Percentiles rank a stretch among this genome's conserved stretches.
These are phyloP conservation scores for Zancudomyces culisetae DNA, from an alignment of 371 early-diverging fungal species.

Conservation along the genomic window DNA sequence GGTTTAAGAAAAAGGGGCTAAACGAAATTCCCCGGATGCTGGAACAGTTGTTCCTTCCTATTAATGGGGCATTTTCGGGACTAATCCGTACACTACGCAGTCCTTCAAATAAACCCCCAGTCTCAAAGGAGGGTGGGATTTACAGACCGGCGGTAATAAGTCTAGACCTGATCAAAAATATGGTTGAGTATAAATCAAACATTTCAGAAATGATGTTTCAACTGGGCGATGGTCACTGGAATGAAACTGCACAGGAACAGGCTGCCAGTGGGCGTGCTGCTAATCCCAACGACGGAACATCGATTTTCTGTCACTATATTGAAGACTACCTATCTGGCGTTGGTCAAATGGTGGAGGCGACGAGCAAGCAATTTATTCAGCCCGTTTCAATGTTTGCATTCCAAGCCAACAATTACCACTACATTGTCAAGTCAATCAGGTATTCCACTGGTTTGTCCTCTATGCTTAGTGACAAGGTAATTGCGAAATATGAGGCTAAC, in stretches of 20 bases:
- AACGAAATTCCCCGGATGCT: constrained; percentile 13
- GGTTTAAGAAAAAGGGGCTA: constrained; percentile 7
- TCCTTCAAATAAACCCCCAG: constrained; percentile 14
- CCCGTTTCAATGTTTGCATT: constrained; percentile 22
- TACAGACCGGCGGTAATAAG: constrained; percentile 15
- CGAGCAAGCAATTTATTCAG: constrained; percentile 21
- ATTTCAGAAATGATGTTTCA: constrained; percentile 17
- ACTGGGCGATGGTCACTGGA: constrained; percentile 26
- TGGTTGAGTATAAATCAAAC: constrained; percentile 18
- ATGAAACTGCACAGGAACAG: constrained; percentile 8
- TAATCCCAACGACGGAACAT: constrained; percentile 20
- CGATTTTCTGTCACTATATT: constrained; percentile 23
- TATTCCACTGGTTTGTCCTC: constrained; percentile 18
- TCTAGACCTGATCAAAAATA: constrained; percentile 5
- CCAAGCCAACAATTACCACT: constrained; percentile 23
- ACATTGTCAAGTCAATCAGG: constrained; percentile 16
- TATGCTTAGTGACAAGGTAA: constrained; percentile 13
- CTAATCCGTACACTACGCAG: constrained; percentile 12
- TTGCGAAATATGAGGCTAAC: constrained; percentile 13
- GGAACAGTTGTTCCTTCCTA: constrained; percentile 8
- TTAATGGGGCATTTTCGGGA: constrained; percentile 13
- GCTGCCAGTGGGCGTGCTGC: constrained; percentile 10
- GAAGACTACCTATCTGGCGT: constrained; percentile 20
- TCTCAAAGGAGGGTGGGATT: constrained; percentile 22
- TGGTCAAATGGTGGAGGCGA: constrained; percentile 15